Percentiles rank a stretch among this genome's conserved stretches.
Conservation (phyloP, 441 rosid genomes). For the Erodium texanum region DNA sequence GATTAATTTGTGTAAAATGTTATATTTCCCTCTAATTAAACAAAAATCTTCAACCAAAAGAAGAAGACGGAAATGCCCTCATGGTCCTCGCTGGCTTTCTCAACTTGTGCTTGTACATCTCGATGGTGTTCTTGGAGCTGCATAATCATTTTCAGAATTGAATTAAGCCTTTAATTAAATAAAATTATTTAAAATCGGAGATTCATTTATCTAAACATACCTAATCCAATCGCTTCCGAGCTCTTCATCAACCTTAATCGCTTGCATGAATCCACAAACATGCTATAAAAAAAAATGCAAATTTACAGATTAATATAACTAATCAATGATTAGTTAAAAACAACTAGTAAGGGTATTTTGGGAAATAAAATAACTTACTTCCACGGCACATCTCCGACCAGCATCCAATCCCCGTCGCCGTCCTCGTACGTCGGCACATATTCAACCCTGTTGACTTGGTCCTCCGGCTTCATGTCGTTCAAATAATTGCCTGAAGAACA, state of each 20-base stretch:
- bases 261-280: slow-evolving; percentile 65
- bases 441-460: slow-evolving; percentile 27
- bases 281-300: slow-evolving; percentile 21
- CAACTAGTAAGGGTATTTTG: neutral
- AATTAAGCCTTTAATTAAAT: too few species aligned
- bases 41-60: too few species aligned
- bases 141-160: neutral
- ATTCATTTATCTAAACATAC: slow-evolving; percentile 11
- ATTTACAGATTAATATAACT: neutral
- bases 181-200: too few species aligned
- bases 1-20: too few species aligned
- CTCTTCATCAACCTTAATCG: slow-evolving; percentile 59
- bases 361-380: slow-evolving; percentile 30
- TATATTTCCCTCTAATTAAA: too few species aligned
- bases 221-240: slow-evolving; percentile 39
- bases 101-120: slow-evolving; percentile 20
- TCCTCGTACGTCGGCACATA: slow-evolving; percentile 56
- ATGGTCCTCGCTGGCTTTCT: slow-evolving; percentile 10
- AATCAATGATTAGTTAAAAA: neutral
- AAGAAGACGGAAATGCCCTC: slow-evolving; percentile 14
- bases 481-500: slow-evolving; percentile 28
- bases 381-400: slow-evolving; percentile 74
- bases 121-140: slow-evolving; percentile 35
- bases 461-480: slow-evolving; percentile 28
- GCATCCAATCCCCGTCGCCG: slow-evolving; percentile 68